Percentiles rank a stretch among this genome's conserved stretches.
phyloP scores from a whole-genome alignment of 208 protist genomes.

The Leishmania major region DNA sequence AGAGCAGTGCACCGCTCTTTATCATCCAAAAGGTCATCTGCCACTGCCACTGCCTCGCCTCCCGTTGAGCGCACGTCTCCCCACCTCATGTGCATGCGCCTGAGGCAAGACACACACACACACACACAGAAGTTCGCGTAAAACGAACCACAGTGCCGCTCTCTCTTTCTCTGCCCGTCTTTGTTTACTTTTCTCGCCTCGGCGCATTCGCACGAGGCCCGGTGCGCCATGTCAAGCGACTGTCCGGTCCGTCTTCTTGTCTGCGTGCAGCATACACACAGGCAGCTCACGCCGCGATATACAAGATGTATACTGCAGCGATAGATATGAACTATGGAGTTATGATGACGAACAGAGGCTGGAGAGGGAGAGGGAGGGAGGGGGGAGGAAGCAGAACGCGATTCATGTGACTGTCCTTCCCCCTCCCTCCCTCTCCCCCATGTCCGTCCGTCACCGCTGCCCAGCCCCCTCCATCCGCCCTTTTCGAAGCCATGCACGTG shows the following conservation, averaged over 20 bases:
- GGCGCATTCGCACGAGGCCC: neutral
- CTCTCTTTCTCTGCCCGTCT: neutral
- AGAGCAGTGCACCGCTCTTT: neutral
- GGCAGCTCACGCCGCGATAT: neutral
- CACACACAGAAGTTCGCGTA: neutral
- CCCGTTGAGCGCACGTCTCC: neutral
- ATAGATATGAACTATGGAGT: neutral
- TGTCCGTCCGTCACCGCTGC: neutral
- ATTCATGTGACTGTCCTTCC: neutral
- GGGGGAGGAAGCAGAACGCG: neutral
- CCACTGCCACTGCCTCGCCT: neutral
- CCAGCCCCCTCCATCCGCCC: neutral
- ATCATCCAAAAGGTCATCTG: neutral
- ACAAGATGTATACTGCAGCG: neutral
- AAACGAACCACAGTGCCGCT: neutral
- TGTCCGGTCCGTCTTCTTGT: neutral
- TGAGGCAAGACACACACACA: neutral
- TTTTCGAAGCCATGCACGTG: neutral
- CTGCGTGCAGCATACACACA: neutral
- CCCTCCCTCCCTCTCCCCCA: no score
- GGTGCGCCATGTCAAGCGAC: no score
- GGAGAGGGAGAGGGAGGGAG: neutral
- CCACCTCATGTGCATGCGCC: neutral
- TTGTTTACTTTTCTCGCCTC: no score
- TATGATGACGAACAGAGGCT: neutral